A percentile compares a stretch with the other conserved stretches of the same genome.
Evolutionary conservation across 2,329 filamentous ascomycete species (phyloP).

Genomic region (Botryotinia globosa): DNA sequence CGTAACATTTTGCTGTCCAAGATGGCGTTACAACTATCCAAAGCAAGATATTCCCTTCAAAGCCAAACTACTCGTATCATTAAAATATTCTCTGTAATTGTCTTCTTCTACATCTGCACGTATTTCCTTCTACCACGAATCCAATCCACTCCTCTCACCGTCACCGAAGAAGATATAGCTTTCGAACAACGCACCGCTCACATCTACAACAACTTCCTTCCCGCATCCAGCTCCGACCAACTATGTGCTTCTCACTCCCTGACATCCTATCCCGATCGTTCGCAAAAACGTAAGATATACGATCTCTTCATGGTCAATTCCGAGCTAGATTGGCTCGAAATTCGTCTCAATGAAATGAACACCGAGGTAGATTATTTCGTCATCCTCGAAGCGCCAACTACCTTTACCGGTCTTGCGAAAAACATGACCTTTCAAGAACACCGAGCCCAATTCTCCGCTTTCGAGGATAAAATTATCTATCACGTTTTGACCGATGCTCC

Average conservation of each 20-base stretch:
- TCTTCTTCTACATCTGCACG: background rate
- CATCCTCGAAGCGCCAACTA: conserved; percentile 57
- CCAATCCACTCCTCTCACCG: background rate
- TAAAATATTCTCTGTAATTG: background rate
- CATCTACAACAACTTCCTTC: conserved; percentile 11
- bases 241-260: conserved; percentile 15
- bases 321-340: conserved; percentile 64
- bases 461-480: conserved; percentile 59
- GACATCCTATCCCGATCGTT: background rate
- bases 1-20: background rate
- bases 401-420: conserved; percentile 57
- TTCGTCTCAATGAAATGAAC: conserved; percentile 58
- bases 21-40: conserved; percentile 2
- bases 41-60: conserved; percentile 1
- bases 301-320: conserved; percentile 62
- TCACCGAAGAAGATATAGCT: conserved; percentile 15
- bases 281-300: conserved; percentile 50
- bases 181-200: conserved; percentile 6
- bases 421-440: conserved; percentile 52
- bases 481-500: conserved; percentile 48
- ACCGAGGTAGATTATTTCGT: conserved; percentile 63
- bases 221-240: conserved; percentile 1
- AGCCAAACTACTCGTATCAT: conserved; percentile 2
- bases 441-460: conserved; percentile 50
- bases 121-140: conserved; percentile 14